Conservation (phyloP, 2,329 filamentous ascomycete species). For the Neopestalotiopsis sp. region DNA sequence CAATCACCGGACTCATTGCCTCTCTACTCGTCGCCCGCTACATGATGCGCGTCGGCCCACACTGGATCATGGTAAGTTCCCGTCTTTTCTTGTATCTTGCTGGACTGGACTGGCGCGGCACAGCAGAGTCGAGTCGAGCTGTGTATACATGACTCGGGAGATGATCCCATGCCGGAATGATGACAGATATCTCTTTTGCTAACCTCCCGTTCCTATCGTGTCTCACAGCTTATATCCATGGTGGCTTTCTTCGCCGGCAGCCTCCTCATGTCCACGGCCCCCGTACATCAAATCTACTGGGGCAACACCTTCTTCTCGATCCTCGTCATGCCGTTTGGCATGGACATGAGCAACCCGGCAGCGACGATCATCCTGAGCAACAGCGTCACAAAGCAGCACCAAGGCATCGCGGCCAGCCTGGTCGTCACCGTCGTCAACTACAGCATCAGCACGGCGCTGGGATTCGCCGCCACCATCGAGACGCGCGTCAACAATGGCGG, state of each 20-base stretch:
- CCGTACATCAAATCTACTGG: slow-evolving; percentile 59
- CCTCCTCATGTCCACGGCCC: slow-evolving; percentile 40
- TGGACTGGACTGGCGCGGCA: too few relatives aligned
- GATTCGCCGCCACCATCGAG: slow-evolving; percentile 54
- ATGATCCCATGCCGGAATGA: background rate
- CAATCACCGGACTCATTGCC: slow-evolving; percentile 42
- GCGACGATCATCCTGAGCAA: slow-evolving; percentile 57
- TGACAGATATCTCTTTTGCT: background rate
- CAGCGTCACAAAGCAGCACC: slow-evolving; percentile 25
- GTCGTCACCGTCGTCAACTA: slow-evolving; percentile 65
- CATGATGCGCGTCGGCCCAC: slow-evolving; percentile 37
- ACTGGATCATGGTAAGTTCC: slow-evolving; percentile 30
- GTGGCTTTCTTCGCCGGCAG: slow-evolving; percentile 36
- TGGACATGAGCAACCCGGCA: slow-evolving; percentile 28
- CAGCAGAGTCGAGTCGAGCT: too few relatives aligned
- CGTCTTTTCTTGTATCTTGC: too few relatives aligned
- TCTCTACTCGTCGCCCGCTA: slow-evolving; percentile 32
- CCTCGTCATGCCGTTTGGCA: slow-evolving; percentile 35
- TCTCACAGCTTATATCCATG: slow-evolving; percentile 28
- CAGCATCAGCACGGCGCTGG: slow-evolving; percentile 58
- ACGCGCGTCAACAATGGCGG: slow-evolving; percentile 5
- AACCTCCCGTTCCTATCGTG: background rate
- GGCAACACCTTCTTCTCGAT: slow-evolving; percentile 55
- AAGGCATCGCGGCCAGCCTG: slow-evolving; percentile 41
- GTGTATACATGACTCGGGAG: too few relatives aligned